Evolutionary conservation across 306 rosid genomes (phyloP), one percentile per base, ranked within the genome.

Genomic region (Gillenia trifoliata): DNA sequence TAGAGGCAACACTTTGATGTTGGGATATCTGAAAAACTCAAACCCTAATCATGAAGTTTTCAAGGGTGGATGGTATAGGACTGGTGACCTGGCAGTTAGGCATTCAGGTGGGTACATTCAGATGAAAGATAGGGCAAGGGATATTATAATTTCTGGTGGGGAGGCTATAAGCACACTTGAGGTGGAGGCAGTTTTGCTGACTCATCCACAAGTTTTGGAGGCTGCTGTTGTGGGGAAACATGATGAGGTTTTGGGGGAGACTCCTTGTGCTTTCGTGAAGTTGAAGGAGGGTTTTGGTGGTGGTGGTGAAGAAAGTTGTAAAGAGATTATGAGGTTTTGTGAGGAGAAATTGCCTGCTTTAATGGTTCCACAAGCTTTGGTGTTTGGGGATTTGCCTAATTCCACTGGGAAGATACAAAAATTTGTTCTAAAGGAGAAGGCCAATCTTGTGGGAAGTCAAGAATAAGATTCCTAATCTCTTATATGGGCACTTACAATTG

Each of bases 331-430:
- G 8, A 72, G 75, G 75, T 93, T 88, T 34, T 93, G 98, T 84
- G 79, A 80, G 68, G 65, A 67, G 16, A 72, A 77, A 28, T 77
- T 93, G 90, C 86, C 81, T 1, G 67, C 41, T 62, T 74, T 77
- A 76, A 93, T 91, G 98, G 90, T 91, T 54, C 98, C 98, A 1
- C 63, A 71, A 73, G 82, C 38, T 26, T 83, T 93, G 38, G 50
- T 89, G 0, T 91, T 93, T 77, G 96, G 83, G 54, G 93, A 93
- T 84, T 77, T 93, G 84, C 96, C 92, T 11, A 93, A 83, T 83
- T 87, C 98, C 20, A 89, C 89, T 9, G 97, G 98, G 41, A 93
- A 91, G 81, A 87, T 91, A 4, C 98, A 93, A 64, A 93, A 93
- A 33, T 88, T 85, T 84, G 61, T 78, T 8, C 84, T 89, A 13